Percentiles rank a stretch among this genome's conserved stretches.
These are phyloP conservation scores for Diddensiella caesifluorescens DNA, from an alignment of 805 yeast species.

Conservation along the genomic window DNA sequence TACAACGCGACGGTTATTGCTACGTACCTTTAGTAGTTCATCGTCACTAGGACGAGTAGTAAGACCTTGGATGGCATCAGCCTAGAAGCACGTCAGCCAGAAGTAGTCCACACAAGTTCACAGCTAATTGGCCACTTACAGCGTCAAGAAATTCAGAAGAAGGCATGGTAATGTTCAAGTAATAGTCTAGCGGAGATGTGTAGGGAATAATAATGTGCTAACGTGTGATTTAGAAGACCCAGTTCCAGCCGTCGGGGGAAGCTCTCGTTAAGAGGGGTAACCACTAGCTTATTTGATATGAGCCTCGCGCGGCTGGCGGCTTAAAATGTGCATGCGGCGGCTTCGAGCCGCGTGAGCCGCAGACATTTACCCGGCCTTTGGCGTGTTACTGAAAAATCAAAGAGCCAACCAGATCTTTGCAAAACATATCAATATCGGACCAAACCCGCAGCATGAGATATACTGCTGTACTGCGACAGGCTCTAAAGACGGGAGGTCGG, in stretches of 20 bases:
- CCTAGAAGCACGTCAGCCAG: slow-evolving; percentile 46
- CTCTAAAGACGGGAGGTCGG: neutral
- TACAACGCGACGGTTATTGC: neutral
- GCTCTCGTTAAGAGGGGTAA: no score
- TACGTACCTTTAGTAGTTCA: slow-evolving; percentile 58
- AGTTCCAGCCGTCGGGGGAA: no score
- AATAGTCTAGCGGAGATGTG: no score
- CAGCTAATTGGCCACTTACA: slow-evolving; percentile 16
- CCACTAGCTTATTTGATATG: no score
- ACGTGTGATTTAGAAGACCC: no score
- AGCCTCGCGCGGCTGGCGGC: no score
- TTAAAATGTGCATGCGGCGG: no score
- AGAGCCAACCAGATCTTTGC: neutral
- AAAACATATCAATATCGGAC: neutral
- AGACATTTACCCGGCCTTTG: no score
- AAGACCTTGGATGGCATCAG: slow-evolving; percentile 71
- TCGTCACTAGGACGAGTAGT: slow-evolving; percentile 78
- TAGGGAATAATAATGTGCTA: no score
- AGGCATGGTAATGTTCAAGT: no score
- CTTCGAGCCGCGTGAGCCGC: no score
- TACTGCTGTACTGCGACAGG: slow-evolving; percentile 14
- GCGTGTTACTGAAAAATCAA: neutral
- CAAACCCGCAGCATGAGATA: slow-evolving; percentile 14
- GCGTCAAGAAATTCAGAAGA: slow-evolving; percentile 36
- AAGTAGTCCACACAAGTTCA: neutral